Evolutionary conservation across 495 filamentous ascomycete genomes (phyloP).

Genomic region (Talaromyces trachyspermus): DNA sequence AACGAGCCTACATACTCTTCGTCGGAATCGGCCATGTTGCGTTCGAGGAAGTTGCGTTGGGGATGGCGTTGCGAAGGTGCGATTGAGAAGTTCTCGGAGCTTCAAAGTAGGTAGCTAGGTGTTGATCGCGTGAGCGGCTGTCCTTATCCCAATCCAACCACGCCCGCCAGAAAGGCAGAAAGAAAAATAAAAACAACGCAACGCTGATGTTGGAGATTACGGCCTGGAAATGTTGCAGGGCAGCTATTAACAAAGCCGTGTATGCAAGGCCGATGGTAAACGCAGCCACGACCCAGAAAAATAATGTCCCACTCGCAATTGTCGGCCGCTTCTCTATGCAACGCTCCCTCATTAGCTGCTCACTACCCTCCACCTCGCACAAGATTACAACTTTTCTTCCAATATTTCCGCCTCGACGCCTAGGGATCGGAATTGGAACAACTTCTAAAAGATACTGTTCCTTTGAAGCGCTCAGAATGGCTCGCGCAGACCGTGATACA

Average conservation of each 20-base stretch:
- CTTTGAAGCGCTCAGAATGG: conserved; percentile 38
- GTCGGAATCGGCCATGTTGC: conserved; percentile 52
- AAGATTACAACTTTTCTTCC: background rate
- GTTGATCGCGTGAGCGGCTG: too few species aligned
- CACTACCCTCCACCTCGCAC: background rate
- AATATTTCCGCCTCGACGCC: background rate
- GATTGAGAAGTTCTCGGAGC: too few species aligned
- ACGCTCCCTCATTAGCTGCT: background rate
- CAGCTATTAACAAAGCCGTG: background rate
- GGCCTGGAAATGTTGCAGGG: background rate
- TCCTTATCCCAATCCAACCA: background rate
- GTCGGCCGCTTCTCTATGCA: conserved; percentile 2
- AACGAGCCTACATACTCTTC: conserved; percentile 73
- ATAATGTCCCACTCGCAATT: conserved; percentile 1
- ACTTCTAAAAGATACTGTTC: conserved; percentile 25
- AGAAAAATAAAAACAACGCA: background rate
- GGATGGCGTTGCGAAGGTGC: conserved; percentile 20
- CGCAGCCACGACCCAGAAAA: background rate
- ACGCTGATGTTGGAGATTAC: background rate
- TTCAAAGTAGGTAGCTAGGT: too few species aligned
- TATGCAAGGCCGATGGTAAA: conserved; percentile 4
- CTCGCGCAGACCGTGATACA: conserved; percentile 41
- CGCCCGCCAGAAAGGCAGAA: too few species aligned
- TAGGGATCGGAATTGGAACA: background rate
- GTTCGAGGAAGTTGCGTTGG: background rate